Base-by-base conservation (phyloP, 805 yeast species). In the Phaffomyces opuntiae region DNA sequence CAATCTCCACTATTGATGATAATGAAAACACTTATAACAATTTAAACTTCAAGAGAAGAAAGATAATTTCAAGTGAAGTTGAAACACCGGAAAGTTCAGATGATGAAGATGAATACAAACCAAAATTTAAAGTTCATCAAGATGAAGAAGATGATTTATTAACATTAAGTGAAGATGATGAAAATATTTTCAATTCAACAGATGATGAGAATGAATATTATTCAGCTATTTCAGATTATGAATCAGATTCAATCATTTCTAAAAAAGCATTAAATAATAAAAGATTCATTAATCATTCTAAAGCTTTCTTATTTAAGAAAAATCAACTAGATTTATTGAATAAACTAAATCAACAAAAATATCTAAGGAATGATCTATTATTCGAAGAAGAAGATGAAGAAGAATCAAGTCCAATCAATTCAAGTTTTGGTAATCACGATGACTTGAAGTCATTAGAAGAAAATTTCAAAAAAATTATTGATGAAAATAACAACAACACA, bases 1-100 rank as follows among this genome's bases (percentile, higher is more conserved):
- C 62, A 36, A 58, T 58, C 45, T 44, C 53, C 9, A 58, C 61
- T 11, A 50, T 59, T 47, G 62, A 55, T 48, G 62, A 57, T 34
- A 51, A 58, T 49, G 62, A 59, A 43, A 53, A 51, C 38, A 55
- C 61, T 14, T 57, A 56, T 41, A 59, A 57, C 44, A 58, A 54
- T 29, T 38, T 59, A 32, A 55, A 49, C 46, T 58, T 58, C 51
- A 56, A 56, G 42, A 54, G 49, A 49, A 56, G 60, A 52, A 56
- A 48, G 50, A 27, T 49, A 9, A 48, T 39, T 13, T 32, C 40
- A 38, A 38, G 11, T 25, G 42, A 38, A 38, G 35, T 41, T 12
- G n/a, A n/a, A 8, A 31, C 24, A n/a, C 7, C 11, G 7, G 43
- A 40, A 31, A 43, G 38, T 35, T 42, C 47, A 29, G 29, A 40